Base-by-base conservation (phyloP, 345 rosid species). In the Eucalyptus urophylla region DNA sequence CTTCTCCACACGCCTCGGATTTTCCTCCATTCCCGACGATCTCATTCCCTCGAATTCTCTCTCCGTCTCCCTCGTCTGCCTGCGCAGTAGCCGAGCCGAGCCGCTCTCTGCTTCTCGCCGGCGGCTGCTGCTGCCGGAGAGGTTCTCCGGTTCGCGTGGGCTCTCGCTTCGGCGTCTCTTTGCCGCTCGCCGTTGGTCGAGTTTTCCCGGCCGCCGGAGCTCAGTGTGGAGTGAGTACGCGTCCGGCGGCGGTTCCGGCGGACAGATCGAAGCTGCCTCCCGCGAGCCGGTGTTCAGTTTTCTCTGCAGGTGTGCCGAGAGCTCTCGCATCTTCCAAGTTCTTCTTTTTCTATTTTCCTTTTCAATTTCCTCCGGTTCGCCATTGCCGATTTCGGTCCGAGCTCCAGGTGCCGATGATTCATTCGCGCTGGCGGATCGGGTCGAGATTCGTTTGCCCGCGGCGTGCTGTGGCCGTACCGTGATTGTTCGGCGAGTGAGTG, bases 1-100 rank as follows among this genome's bases (percentile, higher is more conserved):
- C 95, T 92, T 90, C 94, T 93, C 91, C 92, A 90, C 94, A 92
- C 89, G 91, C 92, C 87, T 92, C 76, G 62, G 87, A 89, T 91
- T 92, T 91, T 90, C 37, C 87, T 33, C 47, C 49, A 22, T 88
- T 83, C 43, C 80, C 43, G n/a, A 40, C 49, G 80, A 53, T 81
- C 86, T n/a, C 60, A 37, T 29, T 14, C 90, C 83, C 86, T 90
- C 89, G 83, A 86, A 67, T 49, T 86, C 88, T 58, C 76, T 88
- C 89, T 91, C 87, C 58, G 58, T 80, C 92, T 19, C 83, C 43
- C 47, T 19, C 45, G 81, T 19, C 91, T 91, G 91, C 91, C 95
- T 91, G 5, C 58, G 58, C 2, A 53, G 58, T 8, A 53, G 58
- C 24, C 58, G 58, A 53, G 56, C 54, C 53, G 90, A 93, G 95